A percentile compares a stretch with the other conserved stretches of the same genome.
Conservation (phyloP, 192 early-diverging fungal genomes). For the Coemansia javaensis region DNA sequence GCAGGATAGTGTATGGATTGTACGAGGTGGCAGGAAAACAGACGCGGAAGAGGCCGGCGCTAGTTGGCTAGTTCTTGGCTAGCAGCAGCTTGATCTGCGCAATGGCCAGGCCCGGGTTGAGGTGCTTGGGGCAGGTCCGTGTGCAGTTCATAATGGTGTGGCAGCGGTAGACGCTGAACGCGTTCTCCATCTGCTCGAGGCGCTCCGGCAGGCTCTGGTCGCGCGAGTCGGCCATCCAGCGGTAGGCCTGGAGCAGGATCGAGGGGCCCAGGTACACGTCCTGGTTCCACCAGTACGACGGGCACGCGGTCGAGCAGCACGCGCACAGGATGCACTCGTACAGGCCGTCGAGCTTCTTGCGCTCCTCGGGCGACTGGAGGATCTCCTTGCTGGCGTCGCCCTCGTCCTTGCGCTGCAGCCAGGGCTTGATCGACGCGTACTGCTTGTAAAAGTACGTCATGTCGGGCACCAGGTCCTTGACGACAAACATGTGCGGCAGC, state of each 20-base stretch:
- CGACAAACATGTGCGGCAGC: slow-evolving; percentile 92
- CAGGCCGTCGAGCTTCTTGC: slow-evolving; percentile 92
- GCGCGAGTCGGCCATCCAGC: slow-evolving; percentile 97
- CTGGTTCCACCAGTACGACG: slow-evolving; percentile 96
- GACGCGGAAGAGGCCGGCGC: background rate
- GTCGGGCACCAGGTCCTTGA: slow-evolving; percentile 97
- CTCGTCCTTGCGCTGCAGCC: slow-evolving; percentile 78
- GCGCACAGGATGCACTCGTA: slow-evolving; percentile 98
- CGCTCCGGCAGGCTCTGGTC: slow-evolving; percentile 87
- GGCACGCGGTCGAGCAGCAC: slow-evolving; percentile 95
- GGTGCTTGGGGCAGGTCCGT: slow-evolving; percentile 95
- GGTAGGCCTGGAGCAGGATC: slow-evolving; percentile 95
- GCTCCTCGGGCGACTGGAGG: slow-evolving; percentile 87
- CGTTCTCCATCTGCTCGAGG: slow-evolving; percentile 82
- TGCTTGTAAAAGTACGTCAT: slow-evolving; percentile 97
- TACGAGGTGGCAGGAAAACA: background rate
- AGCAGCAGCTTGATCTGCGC: slow-evolving; percentile 93
- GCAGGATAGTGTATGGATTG: background rate
- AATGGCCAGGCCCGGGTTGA: slow-evolving; percentile 96
- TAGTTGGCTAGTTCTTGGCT: slow-evolving; percentile 55
- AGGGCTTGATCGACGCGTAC: slow-evolving; percentile 96
- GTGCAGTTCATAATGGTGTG: slow-evolving; percentile 99
- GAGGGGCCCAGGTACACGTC: slow-evolving; percentile 93
- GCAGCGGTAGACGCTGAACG: slow-evolving; percentile 97
- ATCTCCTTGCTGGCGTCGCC: slow-evolving; percentile 68